Evolutionary conservation across 352 stramenopile species (phyloP), one percentile per base, ranked within the genome.

Genomic region (Globisporangium paroecandrum): DNA sequence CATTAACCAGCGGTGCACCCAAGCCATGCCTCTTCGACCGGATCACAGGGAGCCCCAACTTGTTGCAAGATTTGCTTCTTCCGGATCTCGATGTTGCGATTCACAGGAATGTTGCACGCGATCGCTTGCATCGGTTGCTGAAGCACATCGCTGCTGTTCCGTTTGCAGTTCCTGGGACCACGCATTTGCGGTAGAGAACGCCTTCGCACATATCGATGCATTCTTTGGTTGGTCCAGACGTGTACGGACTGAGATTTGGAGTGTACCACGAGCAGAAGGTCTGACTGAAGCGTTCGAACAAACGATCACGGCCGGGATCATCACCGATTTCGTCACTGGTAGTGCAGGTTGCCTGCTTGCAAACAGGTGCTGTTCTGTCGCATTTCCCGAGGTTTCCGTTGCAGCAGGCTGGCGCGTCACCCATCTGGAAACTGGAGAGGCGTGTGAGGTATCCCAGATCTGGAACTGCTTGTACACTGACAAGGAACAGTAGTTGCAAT

Each of bases 11-110:
- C 43, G 7, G 18, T 24, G 43, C 63, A 69, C 27, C 57, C 56
- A 25, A 69, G 49, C 56, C 65, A 69, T 9, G n/a, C 15, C 22
- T 69, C 64, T 47, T 65, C 43, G n/a, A 54, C 49, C 4, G 43
- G 56, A n/a, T 69, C 25, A 24, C 64, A 69, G 13, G 43, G 22
- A 8, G 2, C 4, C 2, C 56, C 64, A 22, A 62, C 38, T 13
- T 54, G 43, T 13, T 56, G 63, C 36, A 24, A 27, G 51, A 63
- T 69, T 43, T 69, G 54, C 15, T 34, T 22, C n/a, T 51, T 53
- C 24, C 54, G 63, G 6, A 69, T 63, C 20, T 29, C 54, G 13
- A 58, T 29, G 20, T 34, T 25, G 12, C 6, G 63, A 12, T 12
- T n/a, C 36, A n/a, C 6, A 51, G 43, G 43, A 22, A 27, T 10